These are phyloP conservation scores for Graphium sp. DNA, from an alignment of 2,329 filamentous ascomycete species.

Conservation along the genomic window DNA sequence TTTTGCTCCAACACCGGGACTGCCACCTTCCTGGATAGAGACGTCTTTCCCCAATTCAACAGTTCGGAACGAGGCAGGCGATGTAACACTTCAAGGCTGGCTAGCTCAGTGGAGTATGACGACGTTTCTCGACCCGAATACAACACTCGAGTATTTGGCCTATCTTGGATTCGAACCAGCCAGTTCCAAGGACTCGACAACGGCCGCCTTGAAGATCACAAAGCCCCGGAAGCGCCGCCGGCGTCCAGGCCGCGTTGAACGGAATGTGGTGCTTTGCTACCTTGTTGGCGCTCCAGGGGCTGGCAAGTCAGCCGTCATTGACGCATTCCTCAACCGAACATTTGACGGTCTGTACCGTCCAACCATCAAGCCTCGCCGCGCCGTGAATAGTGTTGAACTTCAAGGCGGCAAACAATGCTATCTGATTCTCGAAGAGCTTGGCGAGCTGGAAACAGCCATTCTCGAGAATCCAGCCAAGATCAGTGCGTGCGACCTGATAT, in stretches of 20 bases:
- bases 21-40: slow-evolving; percentile 76
- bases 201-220: slow-evolving; percentile 78
- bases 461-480: slow-evolving; percentile 83
- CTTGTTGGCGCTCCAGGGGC: slow-evolving; percentile 72
- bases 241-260: slow-evolving; percentile 70
- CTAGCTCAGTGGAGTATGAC: slow-evolving; percentile 99
- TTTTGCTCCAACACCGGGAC: slow-evolving; percentile 82
- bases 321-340: slow-evolving; percentile 78
- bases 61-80: slow-evolving; percentile 83
- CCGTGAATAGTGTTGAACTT: slow-evolving; percentile 91
- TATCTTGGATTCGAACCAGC: slow-evolving; percentile 86
- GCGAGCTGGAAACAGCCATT: slow-evolving; percentile 87
- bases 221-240: slow-evolving; percentile 76
- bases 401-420: slow-evolving; percentile 95
- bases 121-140: slow-evolving; percentile 89
- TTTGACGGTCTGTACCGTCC: slow-evolving; percentile 76
- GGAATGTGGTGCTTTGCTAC: slow-evolving; percentile 90
- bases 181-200: slow-evolving; percentile 59
- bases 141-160: slow-evolving; percentile 86
- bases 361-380: slow-evolving; percentile 85
- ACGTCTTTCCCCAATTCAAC: slow-evolving; percentile 85
- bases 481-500: slow-evolving; percentile 83
- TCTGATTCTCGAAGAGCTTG: slow-evolving; percentile 85
- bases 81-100: slow-evolving; percentile 95
- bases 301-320: slow-evolving; percentile 81